Evolutionary conservation across 169 alveolate genomes (phyloP).

Genomic region (Plasmodium yoelii): DNA sequence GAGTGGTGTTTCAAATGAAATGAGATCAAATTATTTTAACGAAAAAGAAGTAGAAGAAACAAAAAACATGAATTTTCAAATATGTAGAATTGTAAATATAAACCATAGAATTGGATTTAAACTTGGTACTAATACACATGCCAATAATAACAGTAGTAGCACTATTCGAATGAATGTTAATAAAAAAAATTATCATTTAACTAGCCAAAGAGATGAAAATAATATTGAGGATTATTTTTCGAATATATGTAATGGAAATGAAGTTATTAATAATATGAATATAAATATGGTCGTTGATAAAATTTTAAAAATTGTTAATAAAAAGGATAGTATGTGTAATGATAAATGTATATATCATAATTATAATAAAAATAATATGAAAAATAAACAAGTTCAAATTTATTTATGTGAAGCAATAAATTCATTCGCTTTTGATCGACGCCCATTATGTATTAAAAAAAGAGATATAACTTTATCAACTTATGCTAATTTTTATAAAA

Average conservation of each 20-base stretch:
- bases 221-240: slow-evolving; percentile 40
- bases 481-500: slow-evolving; percentile 57
- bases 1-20: neutral
- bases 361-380: slow-evolving; percentile 16
- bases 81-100: slow-evolving; percentile 52
- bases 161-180: neutral
- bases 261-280: slow-evolving; percentile 69
- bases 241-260: slow-evolving; percentile 48
- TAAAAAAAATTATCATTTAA: neutral
- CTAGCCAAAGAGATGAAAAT: slow-evolving; percentile 5
- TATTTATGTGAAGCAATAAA: slow-evolving; percentile 65
- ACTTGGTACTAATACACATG: too few species aligned
- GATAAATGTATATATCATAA: slow-evolving; percentile 42
- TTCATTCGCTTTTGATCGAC: slow-evolving; percentile 58
- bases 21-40: neutral
- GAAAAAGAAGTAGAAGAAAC: neutral
- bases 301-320: slow-evolving; percentile 30
- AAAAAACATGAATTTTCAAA: slow-evolving; percentile 24
- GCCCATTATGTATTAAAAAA: slow-evolving; percentile 44
- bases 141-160: neutral
- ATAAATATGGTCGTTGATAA: slow-evolving; percentile 59
- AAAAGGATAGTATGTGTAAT: slow-evolving; percentile 57
- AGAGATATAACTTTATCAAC: slow-evolving; percentile 59
- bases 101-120: slow-evolving; percentile 56
- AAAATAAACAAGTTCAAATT: slow-evolving; percentile 38